Conservation (phyloP, 1,284 basidiomycete species). For the Termitomyces sp. region DNA sequence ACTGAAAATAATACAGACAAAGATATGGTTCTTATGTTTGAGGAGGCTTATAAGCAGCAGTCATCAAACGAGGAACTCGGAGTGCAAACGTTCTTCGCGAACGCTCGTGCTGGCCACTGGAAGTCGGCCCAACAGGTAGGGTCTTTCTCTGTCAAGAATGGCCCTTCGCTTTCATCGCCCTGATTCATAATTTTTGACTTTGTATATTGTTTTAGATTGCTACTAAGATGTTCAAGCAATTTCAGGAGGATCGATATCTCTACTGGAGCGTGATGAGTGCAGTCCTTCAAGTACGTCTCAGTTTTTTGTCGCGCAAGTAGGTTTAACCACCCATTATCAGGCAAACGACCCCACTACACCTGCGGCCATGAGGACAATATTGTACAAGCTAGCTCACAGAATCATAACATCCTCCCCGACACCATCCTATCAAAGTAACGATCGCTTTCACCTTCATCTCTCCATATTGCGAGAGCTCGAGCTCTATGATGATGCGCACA, state of each 20-base stretch:
- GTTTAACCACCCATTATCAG: slow-evolving; percentile 29
- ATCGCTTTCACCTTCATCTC: slow-evolving; percentile 73
- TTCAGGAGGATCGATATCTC: slow-evolving; percentile 72
- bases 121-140: slow-evolving; percentile 73
- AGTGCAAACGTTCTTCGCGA: slow-evolving; percentile 78
- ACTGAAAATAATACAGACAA: slow-evolving; percentile 42
- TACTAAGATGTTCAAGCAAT: slow-evolving; percentile 74
- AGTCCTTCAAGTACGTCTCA: slow-evolving; percentile 60
- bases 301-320: not conserved
- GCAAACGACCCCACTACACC: slow-evolving; percentile 60
- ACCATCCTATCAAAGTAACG: slow-evolving; percentile 59
- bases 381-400: slow-evolving; percentile 69
- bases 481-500: slow-evolving; percentile 64
- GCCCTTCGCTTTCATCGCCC: not conserved
- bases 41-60: slow-evolving; percentile 72
- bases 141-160: not conserved
- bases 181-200: not conserved
- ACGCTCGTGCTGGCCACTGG: slow-evolving; percentile 72
- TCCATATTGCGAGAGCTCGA: slow-evolving; percentile 65
- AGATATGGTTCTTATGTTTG: slow-evolving; percentile 76
- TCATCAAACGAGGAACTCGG: slow-evolving; percentile 79
- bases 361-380: slow-evolving; percentile 54
- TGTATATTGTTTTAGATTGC: slow-evolving; percentile 43
- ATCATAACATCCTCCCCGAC: slow-evolving; percentile 56
- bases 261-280: slow-evolving; percentile 82